Conservation (phyloP, 495 filamentous ascomycete genomes). For the Xanthoparmelia taractica region DNA sequence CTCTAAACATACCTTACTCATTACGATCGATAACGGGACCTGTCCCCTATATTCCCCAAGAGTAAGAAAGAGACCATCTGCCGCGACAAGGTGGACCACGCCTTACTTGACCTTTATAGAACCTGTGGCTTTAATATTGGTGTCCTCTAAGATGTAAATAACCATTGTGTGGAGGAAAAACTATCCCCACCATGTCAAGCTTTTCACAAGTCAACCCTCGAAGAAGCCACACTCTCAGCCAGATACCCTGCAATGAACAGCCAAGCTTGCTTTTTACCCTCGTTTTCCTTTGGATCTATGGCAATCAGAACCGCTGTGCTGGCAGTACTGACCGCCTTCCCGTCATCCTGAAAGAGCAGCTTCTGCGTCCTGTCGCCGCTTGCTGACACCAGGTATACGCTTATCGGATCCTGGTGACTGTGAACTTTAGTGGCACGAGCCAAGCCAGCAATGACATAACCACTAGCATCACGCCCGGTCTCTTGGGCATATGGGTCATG, state of each 20-base stretch:
- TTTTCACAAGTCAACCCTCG: slow-evolving; percentile 45
- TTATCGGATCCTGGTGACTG: slow-evolving; percentile 32
- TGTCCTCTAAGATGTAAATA: neutral
- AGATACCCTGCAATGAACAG: slow-evolving; percentile 53
- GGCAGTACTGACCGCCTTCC: slow-evolving; percentile 41
- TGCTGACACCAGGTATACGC: slow-evolving; percentile 20
- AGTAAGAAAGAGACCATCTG: too few relatives aligned
- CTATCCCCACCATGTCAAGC: neutral
- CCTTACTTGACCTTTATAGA: too few relatives aligned
- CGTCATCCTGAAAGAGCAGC: slow-evolving; percentile 54
- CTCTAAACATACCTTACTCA: too few relatives aligned
- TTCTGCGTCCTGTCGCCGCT: slow-evolving; percentile 34
- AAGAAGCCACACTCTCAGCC: slow-evolving; percentile 45
- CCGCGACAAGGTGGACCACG: too few relatives aligned
- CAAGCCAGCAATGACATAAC: slow-evolving; percentile 48
- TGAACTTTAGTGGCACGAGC: slow-evolving; percentile 34
- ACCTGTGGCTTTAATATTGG: neutral
- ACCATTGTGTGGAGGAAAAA: neutral
- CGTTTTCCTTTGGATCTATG: slow-evolving; percentile 37
- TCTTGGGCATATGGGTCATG: slow-evolving; percentile 37
- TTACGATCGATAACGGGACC: too few relatives aligned
- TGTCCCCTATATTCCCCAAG: too few relatives aligned
- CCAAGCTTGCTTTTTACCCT: slow-evolving; percentile 43
- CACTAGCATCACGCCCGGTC: slow-evolving; percentile 41
- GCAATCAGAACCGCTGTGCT: slow-evolving; percentile 49